These are phyloP conservation scores for Raddia guianensis DNA, from an alignment of 176 grass and related monocot genomes.

Conservation along the genomic window DNA sequence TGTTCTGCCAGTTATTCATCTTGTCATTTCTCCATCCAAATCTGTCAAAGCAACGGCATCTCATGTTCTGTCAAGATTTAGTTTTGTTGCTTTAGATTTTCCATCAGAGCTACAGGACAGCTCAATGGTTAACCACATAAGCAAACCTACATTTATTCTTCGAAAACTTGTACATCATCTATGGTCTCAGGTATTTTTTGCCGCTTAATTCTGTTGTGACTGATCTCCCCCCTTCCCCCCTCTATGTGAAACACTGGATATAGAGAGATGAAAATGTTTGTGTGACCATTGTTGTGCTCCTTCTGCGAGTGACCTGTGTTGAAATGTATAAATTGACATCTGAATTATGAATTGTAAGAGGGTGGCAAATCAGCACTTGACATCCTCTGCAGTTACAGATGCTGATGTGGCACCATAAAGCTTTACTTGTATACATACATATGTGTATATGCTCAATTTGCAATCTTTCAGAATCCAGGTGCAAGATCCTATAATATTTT, in stretches of 20 bases:
- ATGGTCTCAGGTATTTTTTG: conserved; percentile 67
- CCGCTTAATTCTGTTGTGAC: conserved; percentile 15
- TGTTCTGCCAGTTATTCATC: conserved; percentile 68
- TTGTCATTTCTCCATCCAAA: conserved; percentile 75
- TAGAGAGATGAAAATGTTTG: conserved; percentile 18
- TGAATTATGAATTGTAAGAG: background rate
- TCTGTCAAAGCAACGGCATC: conserved; percentile 75
- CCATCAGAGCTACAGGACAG: conserved; percentile 47
- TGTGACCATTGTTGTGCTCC: conserved; percentile 1
- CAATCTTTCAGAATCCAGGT: conserved; percentile 18
- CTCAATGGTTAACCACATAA: conserved; percentile 52
- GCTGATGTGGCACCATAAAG: conserved; percentile 35
- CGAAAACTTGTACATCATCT: conserved; percentile 74
- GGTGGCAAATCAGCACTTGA: conserved; percentile 7
- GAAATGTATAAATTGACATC: conserved; percentile 12
- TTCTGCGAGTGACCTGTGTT: background rate
- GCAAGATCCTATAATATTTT: conserved; percentile 1
- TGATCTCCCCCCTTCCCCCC: background rate
- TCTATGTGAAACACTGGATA: background rate
- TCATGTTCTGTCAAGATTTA: conserved; percentile 67
- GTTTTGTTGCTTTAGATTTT: conserved; percentile 57
- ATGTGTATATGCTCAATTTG: background rate
- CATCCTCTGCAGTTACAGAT: conserved; percentile 28
- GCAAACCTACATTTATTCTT: conserved; percentile 68
- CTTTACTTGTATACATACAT: background rate